A percentile compares a stretch with the other conserved stretches of the same genome.
Evolutionary conservation across 116 monocot species (phyloP).

Genomic region (Dioscorea cayenensis): DNA sequence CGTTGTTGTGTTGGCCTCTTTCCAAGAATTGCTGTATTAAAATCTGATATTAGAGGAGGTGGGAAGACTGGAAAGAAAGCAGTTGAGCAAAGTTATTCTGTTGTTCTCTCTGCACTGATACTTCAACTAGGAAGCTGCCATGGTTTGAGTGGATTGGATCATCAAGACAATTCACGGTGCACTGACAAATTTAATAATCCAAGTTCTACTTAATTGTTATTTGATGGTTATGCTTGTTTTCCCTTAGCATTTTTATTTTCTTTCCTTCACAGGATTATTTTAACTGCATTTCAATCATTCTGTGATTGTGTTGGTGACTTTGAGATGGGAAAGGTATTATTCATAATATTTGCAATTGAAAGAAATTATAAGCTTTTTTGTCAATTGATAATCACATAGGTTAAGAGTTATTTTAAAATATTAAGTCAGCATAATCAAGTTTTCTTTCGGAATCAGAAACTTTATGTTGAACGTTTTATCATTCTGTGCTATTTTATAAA

Average conservation of each 20-base stretch:
- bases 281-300: slow-evolving; percentile 86
- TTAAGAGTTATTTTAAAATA: not conserved
- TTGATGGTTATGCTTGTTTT: not conserved
- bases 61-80: slow-evolving; percentile 88
- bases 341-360: too few relatives aligned
- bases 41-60: slow-evolving; percentile 58
- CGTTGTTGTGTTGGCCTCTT: not conserved
- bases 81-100: slow-evolving; percentile 83
- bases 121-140: slow-evolving; percentile 87
- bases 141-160: slow-evolving; percentile 43
- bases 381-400: too few relatives aligned
- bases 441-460: not conserved
- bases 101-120: slow-evolving; percentile 77
- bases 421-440: not conserved
- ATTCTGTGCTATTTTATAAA: too few relatives aligned
- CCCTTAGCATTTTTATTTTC: not conserved
- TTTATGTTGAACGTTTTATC: too few relatives aligned
- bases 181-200: not conserved
- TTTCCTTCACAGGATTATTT: slow-evolving; percentile 43
- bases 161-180: slow-evolving; percentile 63
- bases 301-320: slow-evolving; percentile 98
- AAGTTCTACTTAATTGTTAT: not conserved
- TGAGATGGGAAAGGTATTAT: slow-evolving; percentile 92
- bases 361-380: not conserved
- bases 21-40: slow-evolving; percentile 6